Conservation (phyloP, 1,284 basidiomycete genomes). For the Ceratorhiza oryzae-sativae region DNA sequence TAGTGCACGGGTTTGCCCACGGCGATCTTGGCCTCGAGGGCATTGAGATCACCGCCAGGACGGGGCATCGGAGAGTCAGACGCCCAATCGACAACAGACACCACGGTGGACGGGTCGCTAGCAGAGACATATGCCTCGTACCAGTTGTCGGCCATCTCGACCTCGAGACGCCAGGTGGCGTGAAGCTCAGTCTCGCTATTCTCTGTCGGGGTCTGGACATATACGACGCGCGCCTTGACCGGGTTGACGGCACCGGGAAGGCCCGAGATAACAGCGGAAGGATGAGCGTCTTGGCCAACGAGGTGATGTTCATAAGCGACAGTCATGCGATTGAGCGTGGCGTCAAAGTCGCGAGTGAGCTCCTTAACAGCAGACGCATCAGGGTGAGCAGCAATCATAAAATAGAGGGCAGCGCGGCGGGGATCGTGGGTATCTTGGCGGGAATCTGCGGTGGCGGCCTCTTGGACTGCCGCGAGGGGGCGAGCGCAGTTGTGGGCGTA, state of each 20-base stretch:
- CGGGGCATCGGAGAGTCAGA: conserved; percentile 61
- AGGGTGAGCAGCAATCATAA: conserved; percentile 79
- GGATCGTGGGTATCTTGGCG: conserved; percentile 54
- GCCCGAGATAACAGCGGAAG: conserved; percentile 57
- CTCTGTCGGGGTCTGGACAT: conserved; percentile 71
- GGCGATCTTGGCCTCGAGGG: conserved; percentile 48
- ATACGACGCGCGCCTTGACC: conserved; percentile 74
- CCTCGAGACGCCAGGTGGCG: conserved; percentile 81
- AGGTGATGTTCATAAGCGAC: conserved; percentile 59
- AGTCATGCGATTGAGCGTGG: conserved; percentile 60
- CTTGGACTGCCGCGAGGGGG: conserved; percentile 23
- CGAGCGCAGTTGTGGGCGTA: conserved; percentile 63
- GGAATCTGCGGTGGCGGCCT: conserved; percentile 32
- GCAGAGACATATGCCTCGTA: conserved; percentile 77
- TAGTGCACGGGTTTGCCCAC: conserved; percentile 50
- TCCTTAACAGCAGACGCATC: conserved; percentile 57
- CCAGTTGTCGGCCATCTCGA: conserved; percentile 89
- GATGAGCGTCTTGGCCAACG: conserved; percentile 56
- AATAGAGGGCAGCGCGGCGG: conserved; percentile 68
- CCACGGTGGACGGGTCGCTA: conserved; percentile 67
- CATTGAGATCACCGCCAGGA: conserved; percentile 49
- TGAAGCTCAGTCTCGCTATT: conserved; percentile 60
- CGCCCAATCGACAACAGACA: conserved; percentile 84
- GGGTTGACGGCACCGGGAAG: conserved; percentile 76
- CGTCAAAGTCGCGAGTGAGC: conserved; percentile 61